Evolutionary conservation across 495 filamentous ascomycete species (phyloP), one percentile per base, ranked within the genome.

Genomic region (Glutinoglossum americanum): DNA sequence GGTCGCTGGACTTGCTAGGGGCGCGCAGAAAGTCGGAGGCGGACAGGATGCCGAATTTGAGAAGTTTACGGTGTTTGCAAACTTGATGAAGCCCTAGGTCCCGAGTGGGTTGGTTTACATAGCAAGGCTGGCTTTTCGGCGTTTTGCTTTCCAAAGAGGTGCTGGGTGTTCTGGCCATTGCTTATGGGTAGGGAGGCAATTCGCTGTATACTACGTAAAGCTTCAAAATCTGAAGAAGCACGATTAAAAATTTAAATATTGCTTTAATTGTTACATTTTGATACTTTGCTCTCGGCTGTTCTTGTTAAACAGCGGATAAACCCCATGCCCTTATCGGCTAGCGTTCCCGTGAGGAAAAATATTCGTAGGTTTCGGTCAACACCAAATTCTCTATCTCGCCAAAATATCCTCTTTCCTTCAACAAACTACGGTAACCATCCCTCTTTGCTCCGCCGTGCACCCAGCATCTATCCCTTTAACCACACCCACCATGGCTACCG

Each of bases 401-500:
- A 45, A 21, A 45, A 45, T 17, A 32, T 21, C 25, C 1, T 56
- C 32, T 41, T 56, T 39, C 41, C 10, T 39, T 33, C 41, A 26
- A 27, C 25, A 4, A 21, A 39, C 54, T 3, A 17, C 23, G 7
- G 41, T 56, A 32, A 58, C 25, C 49, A 57, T 58, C 25, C 21
- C 26, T 54, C 47, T 32, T 58, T 6, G n/a, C 41, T 51, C 45
- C 19, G 21, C 47, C 19, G n/a, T 9, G 9, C 30, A 23, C 48
- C 17, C 19, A 2, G 10, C 11, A 33, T 33, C 21, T 9, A 13
- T 33, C 47, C 5, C 39, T 23, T 58, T 3, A 33, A 11, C 37
- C 10, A 0, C 56, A n/a, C 25, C 27, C 65, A 74, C 61, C 70
- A 93, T 96, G 89, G 81, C 87, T 69, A 86, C 94, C 73, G 89